Conservation (phyloP, 192 early-diverging fungal genomes). For the Oehlia diaphana region DNA sequence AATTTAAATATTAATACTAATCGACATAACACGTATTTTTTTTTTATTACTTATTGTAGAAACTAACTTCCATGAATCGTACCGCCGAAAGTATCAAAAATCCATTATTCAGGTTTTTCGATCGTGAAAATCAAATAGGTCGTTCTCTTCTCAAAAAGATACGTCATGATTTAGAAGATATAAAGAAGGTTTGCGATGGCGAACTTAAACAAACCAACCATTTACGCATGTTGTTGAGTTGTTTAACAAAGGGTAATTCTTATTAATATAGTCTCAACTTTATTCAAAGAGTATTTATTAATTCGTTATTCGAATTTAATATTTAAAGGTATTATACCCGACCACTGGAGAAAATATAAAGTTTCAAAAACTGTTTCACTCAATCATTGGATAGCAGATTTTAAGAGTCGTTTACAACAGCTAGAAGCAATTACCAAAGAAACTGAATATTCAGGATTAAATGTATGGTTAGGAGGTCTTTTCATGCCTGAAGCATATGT, state of each 20-base stretch:
- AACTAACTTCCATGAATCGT: slow-evolving; percentile 31
- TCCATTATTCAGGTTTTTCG: slow-evolving; percentile 82
- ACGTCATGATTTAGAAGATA: slow-evolving; percentile 63
- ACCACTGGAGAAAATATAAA: slow-evolving; percentile 70
- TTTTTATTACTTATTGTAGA: neutral
- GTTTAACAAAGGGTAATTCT: slow-evolving; percentile 62
- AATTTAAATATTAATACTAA: neutral
- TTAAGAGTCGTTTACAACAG: slow-evolving; percentile 70
- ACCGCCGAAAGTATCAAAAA: slow-evolving; percentile 47
- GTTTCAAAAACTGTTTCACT: slow-evolving; percentile 59
- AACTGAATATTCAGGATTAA: slow-evolving; percentile 32
- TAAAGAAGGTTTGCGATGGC: slow-evolving; percentile 71
- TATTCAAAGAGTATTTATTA: neutral
- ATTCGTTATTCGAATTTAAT: neutral
- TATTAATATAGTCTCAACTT: neutral
- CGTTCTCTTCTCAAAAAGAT: slow-evolving; percentile 59
- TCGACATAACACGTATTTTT: neutral
- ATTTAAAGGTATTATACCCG: slow-evolving; percentile 52
- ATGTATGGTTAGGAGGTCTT: slow-evolving; percentile 85
- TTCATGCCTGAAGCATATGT: slow-evolving; percentile 90
- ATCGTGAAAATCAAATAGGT: slow-evolving; percentile 73
- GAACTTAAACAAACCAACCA: slow-evolving; percentile 87
- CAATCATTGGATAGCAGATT: slow-evolving; percentile 72
- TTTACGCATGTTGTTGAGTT: slow-evolving; percentile 66
- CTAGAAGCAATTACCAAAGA: slow-evolving; percentile 50